Evolutionary conservation across 2,329 filamentous ascomycete species (phyloP), one percentile per base, ranked within the genome.

Genomic region (Diaporthe sp.): DNA sequence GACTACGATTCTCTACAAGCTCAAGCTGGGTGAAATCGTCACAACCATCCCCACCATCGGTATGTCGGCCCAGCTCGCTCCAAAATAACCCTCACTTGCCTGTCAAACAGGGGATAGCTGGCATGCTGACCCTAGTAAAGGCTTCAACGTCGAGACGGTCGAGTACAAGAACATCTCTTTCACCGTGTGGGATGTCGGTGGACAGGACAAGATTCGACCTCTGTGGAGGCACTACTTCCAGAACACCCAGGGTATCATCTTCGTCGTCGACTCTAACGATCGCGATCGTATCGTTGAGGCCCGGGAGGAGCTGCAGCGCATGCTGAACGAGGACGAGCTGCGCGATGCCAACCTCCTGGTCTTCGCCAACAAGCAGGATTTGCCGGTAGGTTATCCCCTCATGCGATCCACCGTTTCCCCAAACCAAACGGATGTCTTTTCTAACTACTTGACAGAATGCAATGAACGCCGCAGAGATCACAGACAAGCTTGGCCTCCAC

Each of bases 101-200:
- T n/a, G 70, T 42, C 55, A 72, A 25, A 51, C 34, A 76, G 65
- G 60, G 58, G 22, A 15, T 55, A 44, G 72, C 81, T 83, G 76
- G 84, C 77, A 44, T 55, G 65, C 65, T 70, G 65, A 70, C 39
- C 51, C 25, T 55, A 63, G 20, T 71, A 53, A 80, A 96, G 94
- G 97, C 83, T 99, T 99, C 93, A 99, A 99, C 90, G 97, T 99
- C 87, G 97, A 99, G 92, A 98, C 97, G 74, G 97, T 99, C 86
- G 96, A 98, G 86, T 98, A 98, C 92, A 98, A 98, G 92, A 99
- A 99, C 92, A 98, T 98, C 84, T 95, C 98, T 87, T 99, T 99
- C 92, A 98, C 96, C 86, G 97, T 99, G 86, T 99, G 97, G 97
- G 97, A 98, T 90, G 97, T 99, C 84, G 97, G 97, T 91, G 97